phyloP scores from a whole-genome alignment of 2,329 filamentous ascomycete species.

The Pseudogymnoascus sp. region DNA sequence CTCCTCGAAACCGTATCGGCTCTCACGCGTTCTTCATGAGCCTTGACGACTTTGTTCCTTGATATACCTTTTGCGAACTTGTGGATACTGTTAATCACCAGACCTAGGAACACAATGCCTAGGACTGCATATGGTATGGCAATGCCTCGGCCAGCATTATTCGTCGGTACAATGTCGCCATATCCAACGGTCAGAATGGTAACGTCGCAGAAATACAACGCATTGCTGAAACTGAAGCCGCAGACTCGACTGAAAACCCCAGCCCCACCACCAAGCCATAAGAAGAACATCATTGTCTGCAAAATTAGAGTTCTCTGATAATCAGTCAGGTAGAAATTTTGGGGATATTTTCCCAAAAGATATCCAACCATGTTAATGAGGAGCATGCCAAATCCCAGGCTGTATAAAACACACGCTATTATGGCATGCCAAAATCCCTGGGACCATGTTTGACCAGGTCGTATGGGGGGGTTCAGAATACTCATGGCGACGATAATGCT shows the following conservation, averaged over 20 bases:
- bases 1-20: conserved; percentile 45
- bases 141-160: conserved; percentile 45
- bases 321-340: conserved; percentile 56
- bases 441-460: conserved; percentile 44
- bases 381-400: conserved; percentile 51
- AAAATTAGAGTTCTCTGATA: conserved; percentile 61
- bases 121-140: conserved; percentile 59
- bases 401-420: conserved; percentile 53
- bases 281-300: conserved; percentile 61
- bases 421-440: conserved; percentile 65
- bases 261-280: conserved; percentile 58
- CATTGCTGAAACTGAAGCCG: conserved; percentile 50
- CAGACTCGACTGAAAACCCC: conserved; percentile 51
- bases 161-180: conserved; percentile 50
- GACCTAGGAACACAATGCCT: conserved; percentile 60
- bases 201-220: conserved; percentile 52
- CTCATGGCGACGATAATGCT: conserved; percentile 50
- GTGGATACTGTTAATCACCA: conserved; percentile 57
- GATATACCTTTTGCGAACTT: conserved; percentile 51
- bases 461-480: conserved; percentile 39
- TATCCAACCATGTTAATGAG: conserved; percentile 65
- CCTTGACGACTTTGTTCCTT: conserved; percentile 51
- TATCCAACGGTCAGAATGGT: conserved; percentile 54
- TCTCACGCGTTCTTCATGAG: conserved; percentile 47
- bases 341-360: conserved; percentile 58